These are phyloP conservation scores for Lactifluus rugatus DNA, from an alignment of 768 basidiomycete species.

Conservation along the genomic window DNA sequence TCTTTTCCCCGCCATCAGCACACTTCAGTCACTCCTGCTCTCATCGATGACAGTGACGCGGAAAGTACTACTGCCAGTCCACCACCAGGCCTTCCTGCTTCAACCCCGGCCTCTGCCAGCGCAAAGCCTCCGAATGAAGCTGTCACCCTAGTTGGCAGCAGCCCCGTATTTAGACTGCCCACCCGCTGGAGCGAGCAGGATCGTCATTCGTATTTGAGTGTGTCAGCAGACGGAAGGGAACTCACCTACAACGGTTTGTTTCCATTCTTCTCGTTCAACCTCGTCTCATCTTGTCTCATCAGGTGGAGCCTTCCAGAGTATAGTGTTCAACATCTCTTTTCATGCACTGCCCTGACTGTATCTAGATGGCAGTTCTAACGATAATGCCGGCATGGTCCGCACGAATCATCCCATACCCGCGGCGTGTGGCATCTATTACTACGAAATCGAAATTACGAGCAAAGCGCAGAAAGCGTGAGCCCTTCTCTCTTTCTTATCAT, in stretches of 20 bases:
- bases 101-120: conserved; percentile 5
- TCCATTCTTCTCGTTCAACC: background rate
- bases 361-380: conserved; percentile 15
- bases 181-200: conserved; percentile 72
- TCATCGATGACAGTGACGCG: conserved; percentile 19
- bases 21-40: conserved; percentile 29
- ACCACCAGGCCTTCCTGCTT: conserved; percentile 16
- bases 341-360: background rate
- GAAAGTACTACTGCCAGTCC: conserved; percentile 21
- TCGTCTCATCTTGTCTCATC: background rate
- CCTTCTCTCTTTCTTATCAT: conserved; percentile 2
- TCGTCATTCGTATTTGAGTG: conserved; percentile 45
- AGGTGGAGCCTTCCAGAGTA: conserved; percentile 14
- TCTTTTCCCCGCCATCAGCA: conserved; percentile 28
- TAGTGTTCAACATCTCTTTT: background rate
- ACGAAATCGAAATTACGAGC: conserved; percentile 76
- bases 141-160: conserved; percentile 18
- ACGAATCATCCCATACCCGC: conserved; percentile 71
- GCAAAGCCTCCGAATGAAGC: conserved; percentile 12
- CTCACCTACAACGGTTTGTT: conserved; percentile 55
- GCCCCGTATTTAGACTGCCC: conserved; percentile 46
- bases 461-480: conserved; percentile 74
- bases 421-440: conserved; percentile 90
- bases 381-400: conserved; percentile 63
- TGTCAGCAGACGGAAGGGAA: conserved; percentile 66